Conservation (phyloP, 2,329 filamentous ascomycete species). For the Hypocrella siamensis region DNA sequence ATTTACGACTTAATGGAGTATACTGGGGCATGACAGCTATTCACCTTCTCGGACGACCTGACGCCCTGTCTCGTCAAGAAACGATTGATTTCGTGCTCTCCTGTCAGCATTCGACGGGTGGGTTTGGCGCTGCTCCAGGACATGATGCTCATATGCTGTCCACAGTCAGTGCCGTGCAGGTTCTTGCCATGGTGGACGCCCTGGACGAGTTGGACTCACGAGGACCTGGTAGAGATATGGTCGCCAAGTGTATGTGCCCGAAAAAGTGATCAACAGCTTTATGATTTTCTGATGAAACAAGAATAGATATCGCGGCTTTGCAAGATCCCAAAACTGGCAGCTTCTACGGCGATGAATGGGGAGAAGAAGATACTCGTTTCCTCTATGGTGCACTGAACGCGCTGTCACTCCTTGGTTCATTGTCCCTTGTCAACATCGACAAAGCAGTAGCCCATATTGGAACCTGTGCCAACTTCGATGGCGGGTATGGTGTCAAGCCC, state of each 20-base stretch:
- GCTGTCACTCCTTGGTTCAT: slow-evolving; percentile 63
- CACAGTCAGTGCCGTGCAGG: slow-evolving; percentile 88
- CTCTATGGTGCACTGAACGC: slow-evolving; percentile 83
- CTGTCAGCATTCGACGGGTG: slow-evolving; percentile 79
- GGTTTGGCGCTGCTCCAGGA: slow-evolving; percentile 84
- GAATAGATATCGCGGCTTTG: slow-evolving; percentile 57
- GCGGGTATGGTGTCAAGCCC: slow-evolving; percentile 78
- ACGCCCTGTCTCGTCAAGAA: slow-evolving; percentile 64
- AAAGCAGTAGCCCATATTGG: slow-evolving; percentile 68
- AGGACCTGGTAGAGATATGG: slow-evolving; percentile 47
- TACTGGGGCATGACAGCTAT: slow-evolving; percentile 93
- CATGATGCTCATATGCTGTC: slow-evolving; percentile 96
- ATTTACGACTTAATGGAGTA: slow-evolving; percentile 84
- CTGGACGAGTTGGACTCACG: slow-evolving; percentile 65
- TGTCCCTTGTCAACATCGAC: slow-evolving; percentile 60
- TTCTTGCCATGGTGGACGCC: slow-evolving; percentile 73
- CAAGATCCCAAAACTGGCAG: slow-evolving; percentile 73
- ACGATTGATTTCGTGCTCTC: slow-evolving; percentile 88
- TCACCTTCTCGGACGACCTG: slow-evolving; percentile 66
- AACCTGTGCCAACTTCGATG: slow-evolving; percentile 83
- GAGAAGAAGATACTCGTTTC: slow-evolving; percentile 89
- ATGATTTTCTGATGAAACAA: slow-evolving; percentile 5
- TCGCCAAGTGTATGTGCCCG: slow-evolving; percentile 60
- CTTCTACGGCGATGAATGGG: slow-evolving; percentile 91
- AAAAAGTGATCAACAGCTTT: slow-evolving; percentile 4